A percentile compares a stretch with the other conserved stretches of the same genome.
phyloP scores from a whole-genome alignment of 2,329 filamentous ascomycete species.

The Thelonectria rubi region DNA sequence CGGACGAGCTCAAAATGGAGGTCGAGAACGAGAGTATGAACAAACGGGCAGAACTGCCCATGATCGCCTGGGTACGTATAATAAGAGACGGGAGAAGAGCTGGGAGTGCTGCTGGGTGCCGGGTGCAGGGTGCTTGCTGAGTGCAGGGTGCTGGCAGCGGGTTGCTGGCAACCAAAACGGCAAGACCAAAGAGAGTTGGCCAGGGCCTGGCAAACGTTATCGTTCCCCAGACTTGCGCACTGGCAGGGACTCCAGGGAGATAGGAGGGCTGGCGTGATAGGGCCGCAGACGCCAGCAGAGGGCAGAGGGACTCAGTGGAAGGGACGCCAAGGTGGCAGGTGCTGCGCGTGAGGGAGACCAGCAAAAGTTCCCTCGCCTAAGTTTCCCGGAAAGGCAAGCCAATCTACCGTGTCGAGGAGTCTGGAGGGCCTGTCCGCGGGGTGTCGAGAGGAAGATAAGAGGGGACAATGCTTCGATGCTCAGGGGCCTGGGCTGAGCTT shows the following conservation, averaged over 20 bases:
- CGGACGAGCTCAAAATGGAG: constrained; percentile 44
- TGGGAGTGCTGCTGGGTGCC: constrained; percentile 28
- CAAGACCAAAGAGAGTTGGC: constrained; percentile 25
- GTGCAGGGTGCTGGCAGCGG: constrained; percentile 24
- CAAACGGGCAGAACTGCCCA: constrained; percentile 49
- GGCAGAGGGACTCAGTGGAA: constrained; percentile 35
- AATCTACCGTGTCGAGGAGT: constrained; percentile 43
- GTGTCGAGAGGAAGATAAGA: constrained; percentile 42
- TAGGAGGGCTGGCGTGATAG: constrained; percentile 42
- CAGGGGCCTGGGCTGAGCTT: constrained; percentile 20
- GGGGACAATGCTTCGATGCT: constrained; percentile 28
- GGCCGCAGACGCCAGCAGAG: constrained; percentile 35
- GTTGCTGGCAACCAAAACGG: constrained; percentile 27
- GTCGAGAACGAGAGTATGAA: constrained; percentile 45
- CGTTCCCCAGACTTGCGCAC: constrained; percentile 46
- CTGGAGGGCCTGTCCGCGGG: constrained; percentile 38
- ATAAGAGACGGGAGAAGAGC: constrained; percentile 38
- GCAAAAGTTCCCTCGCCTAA: constrained; percentile 54
- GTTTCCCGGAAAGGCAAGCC: constrained; percentile 49
- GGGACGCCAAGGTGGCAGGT: constrained; percentile 48
- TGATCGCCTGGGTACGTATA: constrained; percentile 47
- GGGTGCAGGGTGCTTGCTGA: too few species aligned
- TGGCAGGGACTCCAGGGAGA: constrained; percentile 30
- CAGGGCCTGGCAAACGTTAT: constrained; percentile 45
- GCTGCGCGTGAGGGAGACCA: constrained; percentile 47